These are phyloP conservation scores for Chenopodium suecicum DNA, from an alignment of 148 eudicot genomes.

Conservation along the genomic window DNA sequence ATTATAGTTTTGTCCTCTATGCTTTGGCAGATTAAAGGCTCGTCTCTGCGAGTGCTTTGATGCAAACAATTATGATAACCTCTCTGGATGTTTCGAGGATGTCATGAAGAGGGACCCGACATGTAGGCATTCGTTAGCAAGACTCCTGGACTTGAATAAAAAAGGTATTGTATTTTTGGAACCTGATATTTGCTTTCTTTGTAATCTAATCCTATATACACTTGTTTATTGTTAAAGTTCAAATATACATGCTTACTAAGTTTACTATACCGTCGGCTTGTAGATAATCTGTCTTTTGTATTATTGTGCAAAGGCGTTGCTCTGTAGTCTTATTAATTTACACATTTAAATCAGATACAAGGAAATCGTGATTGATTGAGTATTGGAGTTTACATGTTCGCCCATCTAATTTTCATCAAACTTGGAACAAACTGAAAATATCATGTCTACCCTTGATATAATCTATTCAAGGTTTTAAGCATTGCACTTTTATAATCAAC, in stretches of 20 bases:
- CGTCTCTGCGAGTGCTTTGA: slow-evolving; percentile 59
- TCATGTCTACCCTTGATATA: neutral
- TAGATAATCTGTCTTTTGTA: neutral
- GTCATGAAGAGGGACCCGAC: slow-evolving; percentile 77
- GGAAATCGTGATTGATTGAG: neutral
- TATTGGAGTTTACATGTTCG: neutral
- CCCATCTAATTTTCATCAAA: neutral
- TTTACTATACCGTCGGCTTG: neutral
- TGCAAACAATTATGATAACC: slow-evolving; percentile 39
- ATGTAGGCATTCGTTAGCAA: slow-evolving; percentile 60
- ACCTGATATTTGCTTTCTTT: neutral
- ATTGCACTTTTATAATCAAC: too few species aligned
- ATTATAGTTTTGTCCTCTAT: slow-evolving; percentile 6
- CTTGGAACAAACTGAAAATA: neutral
- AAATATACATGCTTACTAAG: neutral
- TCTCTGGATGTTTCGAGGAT: slow-evolving; percentile 58
- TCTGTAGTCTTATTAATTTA: neutral
- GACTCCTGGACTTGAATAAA: slow-evolving; percentile 55
- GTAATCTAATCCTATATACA: neutral
- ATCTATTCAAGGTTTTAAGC: neutral
- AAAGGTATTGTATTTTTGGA: slow-evolving; percentile 43
- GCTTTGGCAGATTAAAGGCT: slow-evolving; percentile 54
- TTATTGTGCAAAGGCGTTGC: neutral
- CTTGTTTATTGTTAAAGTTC: neutral
- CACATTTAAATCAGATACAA: too few species aligned